A percentile compares a stretch with the other conserved stretches of the same genome.
Conservation (phyloP, 306 rosid species). For the Cicer chorassanicum region DNA sequence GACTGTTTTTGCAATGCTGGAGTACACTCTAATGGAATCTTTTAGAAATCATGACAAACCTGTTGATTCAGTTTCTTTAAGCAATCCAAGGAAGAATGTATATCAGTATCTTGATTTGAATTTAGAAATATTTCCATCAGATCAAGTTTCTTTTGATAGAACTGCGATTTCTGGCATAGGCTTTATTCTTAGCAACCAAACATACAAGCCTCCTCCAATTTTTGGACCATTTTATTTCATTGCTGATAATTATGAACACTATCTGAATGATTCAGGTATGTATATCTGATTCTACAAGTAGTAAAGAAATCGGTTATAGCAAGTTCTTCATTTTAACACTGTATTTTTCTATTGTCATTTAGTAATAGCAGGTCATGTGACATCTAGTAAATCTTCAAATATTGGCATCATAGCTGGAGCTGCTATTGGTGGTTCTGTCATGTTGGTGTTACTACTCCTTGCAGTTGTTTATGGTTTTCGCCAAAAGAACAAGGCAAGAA, state of each 20-base stretch:
- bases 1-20: slow-evolving; percentile 43
- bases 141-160: slow-evolving; percentile 52
- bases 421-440: slow-evolving; percentile 61
- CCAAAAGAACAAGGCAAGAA: slow-evolving; percentile 58
- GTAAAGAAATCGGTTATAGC: slow-evolving; percentile 16
- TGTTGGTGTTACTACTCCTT: slow-evolving; percentile 55
- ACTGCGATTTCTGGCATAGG: slow-evolving; percentile 50
- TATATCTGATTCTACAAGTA: slow-evolving; percentile 29
- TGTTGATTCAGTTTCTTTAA: slow-evolving; percentile 60
- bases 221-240: slow-evolving; percentile 63
- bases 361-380: slow-evolving; percentile 14
- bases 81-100: slow-evolving; percentile 41
- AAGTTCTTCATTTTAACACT: slow-evolving; percentile 22
- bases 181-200: slow-evolving; percentile 61
- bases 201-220: slow-evolving; percentile 49
- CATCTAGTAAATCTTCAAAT: slow-evolving; percentile 47
- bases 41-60: slow-evolving; percentile 30
- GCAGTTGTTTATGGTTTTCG: slow-evolving; percentile 57
- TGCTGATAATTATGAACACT: slow-evolving; percentile 29
- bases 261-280: slow-evolving; percentile 52
- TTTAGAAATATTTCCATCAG: slow-evolving; percentile 61
- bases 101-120: slow-evolving; percentile 48
- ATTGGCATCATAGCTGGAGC: slow-evolving; percentile 65
- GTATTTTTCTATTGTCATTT: slow-evolving; percentile 10
- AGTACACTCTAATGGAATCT: slow-evolving; percentile 29